Conservation (phyloP, 2,329 filamentous ascomycete genomes). For the Rhynchosporium agropyri region DNA sequence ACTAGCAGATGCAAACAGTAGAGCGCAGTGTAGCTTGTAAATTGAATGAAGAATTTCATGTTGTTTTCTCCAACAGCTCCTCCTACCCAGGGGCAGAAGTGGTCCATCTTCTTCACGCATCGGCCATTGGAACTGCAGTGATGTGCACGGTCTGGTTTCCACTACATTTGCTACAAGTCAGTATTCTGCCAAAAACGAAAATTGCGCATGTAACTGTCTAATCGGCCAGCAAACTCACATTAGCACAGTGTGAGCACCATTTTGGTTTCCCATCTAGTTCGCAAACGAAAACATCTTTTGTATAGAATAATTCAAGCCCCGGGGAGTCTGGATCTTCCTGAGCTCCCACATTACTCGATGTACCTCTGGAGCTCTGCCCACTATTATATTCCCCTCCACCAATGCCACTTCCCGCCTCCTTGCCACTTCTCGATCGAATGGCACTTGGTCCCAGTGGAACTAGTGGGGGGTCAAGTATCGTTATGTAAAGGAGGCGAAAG, state of each 20-base stretch:
- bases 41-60: slow-evolving; percentile 93
- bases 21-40: slow-evolving; percentile 71
- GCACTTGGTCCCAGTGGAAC: slow-evolving; percentile 62
- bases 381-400: slow-evolving; percentile 33
- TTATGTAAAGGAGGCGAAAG: slow-evolving; percentile 67
- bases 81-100: slow-evolving; percentile 96
- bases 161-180: slow-evolving; percentile 44
- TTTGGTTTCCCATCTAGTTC: slow-evolving; percentile 80
- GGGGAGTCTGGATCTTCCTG: slow-evolving; percentile 57
- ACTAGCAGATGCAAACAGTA: slow-evolving; percentile 68
- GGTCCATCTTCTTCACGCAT: slow-evolving; percentile 90
- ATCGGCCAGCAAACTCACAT: slow-evolving; percentile 39
- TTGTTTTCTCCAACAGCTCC: slow-evolving; percentile 85
- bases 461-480: slow-evolving; percentile 72
- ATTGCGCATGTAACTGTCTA: no score
- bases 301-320: slow-evolving; percentile 76
- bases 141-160: slow-evolving; percentile 86
- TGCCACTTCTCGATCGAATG: slow-evolving; percentile 25
- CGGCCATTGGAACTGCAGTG: slow-evolving; percentile 88
- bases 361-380: slow-evolving; percentile 21
- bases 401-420: slow-evolving; percentile 29
- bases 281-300: slow-evolving; percentile 81
- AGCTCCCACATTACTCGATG: slow-evolving; percentile 31
- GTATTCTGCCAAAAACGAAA: background rate
- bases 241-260: slow-evolving; percentile 82